A percentile compares a stretch with the other conserved stretches of the same genome.
These are phyloP conservation scores for Papiliotrema nemorosa DNA, from an alignment of 1,284 basidiomycete species.

Conservation along the genomic window DNA sequence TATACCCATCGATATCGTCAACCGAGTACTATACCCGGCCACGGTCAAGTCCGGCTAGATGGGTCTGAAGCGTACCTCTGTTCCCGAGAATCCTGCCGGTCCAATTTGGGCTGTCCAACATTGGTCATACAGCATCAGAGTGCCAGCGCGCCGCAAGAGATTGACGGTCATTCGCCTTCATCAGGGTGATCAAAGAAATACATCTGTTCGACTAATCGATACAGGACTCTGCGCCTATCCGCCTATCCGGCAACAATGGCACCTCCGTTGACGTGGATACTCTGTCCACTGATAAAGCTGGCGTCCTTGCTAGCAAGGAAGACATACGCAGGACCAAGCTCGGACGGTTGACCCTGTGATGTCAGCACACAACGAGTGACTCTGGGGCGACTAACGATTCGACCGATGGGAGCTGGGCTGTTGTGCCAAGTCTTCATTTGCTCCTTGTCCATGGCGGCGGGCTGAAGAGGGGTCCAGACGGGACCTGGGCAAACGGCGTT, in stretches of 20 bases:
- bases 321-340: constrained; percentile 47
- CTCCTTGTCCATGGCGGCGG: constrained; percentile 39
- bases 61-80: neutral
- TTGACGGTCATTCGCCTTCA: no score
- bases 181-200: no score
- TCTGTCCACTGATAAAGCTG: constrained; percentile 43
- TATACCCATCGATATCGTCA: constrained; percentile 75
- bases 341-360: constrained; percentile 38
- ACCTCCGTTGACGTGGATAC: constrained; percentile 49
- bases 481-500: constrained; percentile 33
- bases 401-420: constrained; percentile 40
- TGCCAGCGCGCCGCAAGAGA: no score
- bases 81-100: no score
- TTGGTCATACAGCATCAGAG: no score
- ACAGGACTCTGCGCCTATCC: neutral
- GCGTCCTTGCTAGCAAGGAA: constrained; percentile 46
- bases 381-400: constrained; percentile 38
- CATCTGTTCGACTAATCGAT: neutral
- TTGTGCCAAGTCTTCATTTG: constrained; percentile 40
- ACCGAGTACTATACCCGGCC: constrained; percentile 60
- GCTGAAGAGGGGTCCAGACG: constrained; percentile 42
- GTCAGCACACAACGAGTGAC: neutral
- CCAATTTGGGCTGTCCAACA: no score
- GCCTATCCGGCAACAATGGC: constrained; percentile 31
- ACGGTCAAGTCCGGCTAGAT: neutral